These are phyloP conservation scores for Podospora bellae-mahoneyi DNA, from an alignment of 495 filamentous ascomycete species.

Conservation along the genomic window DNA sequence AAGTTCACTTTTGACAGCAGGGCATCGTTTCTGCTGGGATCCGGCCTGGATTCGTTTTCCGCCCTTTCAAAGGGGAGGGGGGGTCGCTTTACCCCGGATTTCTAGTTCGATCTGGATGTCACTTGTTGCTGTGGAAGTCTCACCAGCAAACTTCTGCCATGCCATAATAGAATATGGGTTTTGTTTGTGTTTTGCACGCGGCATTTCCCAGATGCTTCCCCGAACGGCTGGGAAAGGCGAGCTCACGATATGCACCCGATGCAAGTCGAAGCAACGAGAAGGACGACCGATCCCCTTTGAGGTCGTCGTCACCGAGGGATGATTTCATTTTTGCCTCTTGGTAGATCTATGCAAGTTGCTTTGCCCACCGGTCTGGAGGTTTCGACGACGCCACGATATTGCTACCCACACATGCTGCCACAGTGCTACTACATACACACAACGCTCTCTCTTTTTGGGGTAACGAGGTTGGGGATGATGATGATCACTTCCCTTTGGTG, in stretches of 20 bases:
- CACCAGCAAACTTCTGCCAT: background rate
- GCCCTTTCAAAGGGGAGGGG: constrained; percentile 9
- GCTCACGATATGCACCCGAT: background rate
- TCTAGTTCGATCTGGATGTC: constrained; percentile 17
- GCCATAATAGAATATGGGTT: background rate
- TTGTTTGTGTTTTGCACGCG: background rate
- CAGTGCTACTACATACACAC: background rate
- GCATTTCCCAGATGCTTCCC: background rate
- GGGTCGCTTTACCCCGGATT: constrained; percentile 31
- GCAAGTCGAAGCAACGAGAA: background rate
- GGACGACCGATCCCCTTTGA: background rate
- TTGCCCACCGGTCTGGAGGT: background rate
- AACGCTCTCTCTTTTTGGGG: no score
- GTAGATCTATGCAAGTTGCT: constrained; percentile 3
- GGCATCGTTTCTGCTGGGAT: background rate
- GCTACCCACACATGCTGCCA: background rate
- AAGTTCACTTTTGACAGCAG: background rate
- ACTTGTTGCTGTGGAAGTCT: background rate
- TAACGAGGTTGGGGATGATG: background rate
- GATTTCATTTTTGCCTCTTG: constrained; percentile 5
- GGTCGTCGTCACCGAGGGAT: background rate
- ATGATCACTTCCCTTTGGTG: background rate
- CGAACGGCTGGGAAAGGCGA: background rate
- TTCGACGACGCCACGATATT: background rate
- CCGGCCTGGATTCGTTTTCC: background rate